Evolutionary conservation across 1,139 yeast species (phyloP).

Genomic region (Nakaseomyces uthaithaninus): DNA sequence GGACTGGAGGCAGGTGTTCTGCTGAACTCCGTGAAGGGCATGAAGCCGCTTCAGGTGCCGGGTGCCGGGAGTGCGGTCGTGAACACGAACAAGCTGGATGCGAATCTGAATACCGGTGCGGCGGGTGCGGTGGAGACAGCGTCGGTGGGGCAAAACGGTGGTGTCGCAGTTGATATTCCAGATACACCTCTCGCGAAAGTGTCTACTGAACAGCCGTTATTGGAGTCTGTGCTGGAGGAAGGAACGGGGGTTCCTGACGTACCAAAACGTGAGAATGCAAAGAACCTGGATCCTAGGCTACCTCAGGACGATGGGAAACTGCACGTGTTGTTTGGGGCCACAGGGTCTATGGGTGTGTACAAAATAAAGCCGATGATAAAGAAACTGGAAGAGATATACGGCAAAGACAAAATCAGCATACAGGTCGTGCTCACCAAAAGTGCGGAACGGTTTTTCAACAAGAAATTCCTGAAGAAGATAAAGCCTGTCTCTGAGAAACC

Average conservation of each 20-base stretch:
- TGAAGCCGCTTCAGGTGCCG: no score
- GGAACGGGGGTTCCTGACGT: slow-evolving; percentile 20
- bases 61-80: no score
- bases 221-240: slow-evolving; percentile 24
- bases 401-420: slow-evolving; percentile 59
- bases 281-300: slow-evolving; percentile 66
- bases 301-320: slow-evolving; percentile 88
- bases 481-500: slow-evolving; percentile 1
- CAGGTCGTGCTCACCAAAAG: slow-evolving; percentile 77
- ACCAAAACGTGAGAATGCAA: slow-evolving; percentile 39
- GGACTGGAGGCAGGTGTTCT: slow-evolving; percentile 12
- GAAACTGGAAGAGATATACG: slow-evolving; percentile 73
- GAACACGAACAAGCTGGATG: no score
- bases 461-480: slow-evolving; percentile 30
- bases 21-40: slow-evolving; percentile 8
- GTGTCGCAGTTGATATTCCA: no score
- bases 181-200: slow-evolving; percentile 1
- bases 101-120: background rate
- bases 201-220: slow-evolving; percentile 7
- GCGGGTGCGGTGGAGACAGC: background rate
- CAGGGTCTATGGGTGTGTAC: slow-evolving; percentile 77
- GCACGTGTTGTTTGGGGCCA: slow-evolving; percentile 80
- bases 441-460: slow-evolving; percentile 69
- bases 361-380: slow-evolving; percentile 67
- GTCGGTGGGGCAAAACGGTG: background rate